Evolutionary conservation across 2,329 filamentous ascomycete genomes (phyloP), one percentile per base, ranked within the genome.

Genomic region (Botrytis paeoniae): DNA sequence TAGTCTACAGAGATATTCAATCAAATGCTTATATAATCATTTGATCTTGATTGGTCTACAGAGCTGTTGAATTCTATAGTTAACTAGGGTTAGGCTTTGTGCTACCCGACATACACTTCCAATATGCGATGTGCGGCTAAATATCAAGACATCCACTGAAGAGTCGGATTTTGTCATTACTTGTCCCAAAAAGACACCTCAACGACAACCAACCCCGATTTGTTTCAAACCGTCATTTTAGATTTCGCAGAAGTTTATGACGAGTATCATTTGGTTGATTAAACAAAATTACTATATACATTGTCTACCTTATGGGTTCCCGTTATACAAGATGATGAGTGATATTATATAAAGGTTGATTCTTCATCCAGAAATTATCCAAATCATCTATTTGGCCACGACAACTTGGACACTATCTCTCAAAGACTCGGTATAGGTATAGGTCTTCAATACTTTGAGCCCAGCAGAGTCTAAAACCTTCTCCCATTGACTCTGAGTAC

Each of bases 401-500:
- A 65, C 29, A 45, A 65, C 22, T 35, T 65, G 63, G 10, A 65
- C 43, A n/a, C 29, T 51, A 16, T 65, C 63, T 65, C 62, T 65
- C 20, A 51, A 37, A n/a, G 63, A 51, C 43, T 65, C 29, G 22
- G 29, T 69, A 41, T 69, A 69, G 16, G 66, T 59, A 22, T 59
- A 43, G 16, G 29, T 69, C 32, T 69, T 54, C 57, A 32, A 25
- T 6, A 69, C 35, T 16, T 43, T 39, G 1, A 69, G 41, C 16
- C 66, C 16, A 9, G 48, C 35, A 29, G 35, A 59, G 29, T 54
- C 48, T 22, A 69, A 39, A 16, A 59, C 29, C 9, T 39, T 59
- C 54, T 59, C 66, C 66, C 48, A 69, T 69, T 69, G 35, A 39
- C 25, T 69, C n/a, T 69, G 48, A 69, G 82, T 83, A 1, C 83